phyloP scores from a whole-genome alignment of 83 land plant species.

The Isoetes engelmannii region DNA sequence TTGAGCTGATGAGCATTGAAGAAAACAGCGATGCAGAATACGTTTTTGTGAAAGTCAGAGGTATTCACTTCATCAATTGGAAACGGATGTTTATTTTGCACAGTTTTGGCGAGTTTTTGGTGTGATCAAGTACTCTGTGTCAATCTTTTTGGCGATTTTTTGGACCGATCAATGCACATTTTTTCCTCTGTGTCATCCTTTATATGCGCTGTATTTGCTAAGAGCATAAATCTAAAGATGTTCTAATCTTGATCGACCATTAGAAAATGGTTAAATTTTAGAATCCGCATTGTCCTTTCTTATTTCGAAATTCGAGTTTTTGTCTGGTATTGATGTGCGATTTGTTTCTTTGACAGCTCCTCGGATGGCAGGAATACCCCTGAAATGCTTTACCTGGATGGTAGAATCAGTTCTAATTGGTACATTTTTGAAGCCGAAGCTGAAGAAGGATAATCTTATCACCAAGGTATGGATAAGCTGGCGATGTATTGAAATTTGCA shows the following conservation, averaged over 20 bases:
- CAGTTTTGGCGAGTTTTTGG: neutral
- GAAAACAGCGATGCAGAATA: constrained; percentile 25
- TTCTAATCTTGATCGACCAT: neutral
- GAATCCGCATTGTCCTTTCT: neutral
- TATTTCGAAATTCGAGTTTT: neutral
- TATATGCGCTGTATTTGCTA: neutral
- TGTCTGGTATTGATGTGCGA: constrained; percentile 1
- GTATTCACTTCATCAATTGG: neutral
- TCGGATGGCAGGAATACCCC: constrained; percentile 55
- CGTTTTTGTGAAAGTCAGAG: constrained; percentile 18
- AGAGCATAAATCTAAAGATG: neutral
- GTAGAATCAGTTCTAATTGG: constrained; percentile 49
- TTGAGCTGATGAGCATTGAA: constrained; percentile 24
- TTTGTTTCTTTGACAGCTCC: constrained; percentile 44
- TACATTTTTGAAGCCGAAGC: constrained; percentile 31
- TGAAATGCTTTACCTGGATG: constrained; percentile 51
- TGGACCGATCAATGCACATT: neutral
- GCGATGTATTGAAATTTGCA: too few species aligned
- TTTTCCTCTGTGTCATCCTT: neutral
- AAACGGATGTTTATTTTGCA: too few species aligned
- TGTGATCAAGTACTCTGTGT: neutral
- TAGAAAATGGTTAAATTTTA: neutral
- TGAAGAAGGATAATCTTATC: constrained; percentile 51
- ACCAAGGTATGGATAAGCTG: constrained; percentile 37
- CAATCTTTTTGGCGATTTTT: neutral